These are phyloP conservation scores for Serendipita sp. DNA, from an alignment of 768 basidiomycete genomes.

Conservation along the genomic window DNA sequence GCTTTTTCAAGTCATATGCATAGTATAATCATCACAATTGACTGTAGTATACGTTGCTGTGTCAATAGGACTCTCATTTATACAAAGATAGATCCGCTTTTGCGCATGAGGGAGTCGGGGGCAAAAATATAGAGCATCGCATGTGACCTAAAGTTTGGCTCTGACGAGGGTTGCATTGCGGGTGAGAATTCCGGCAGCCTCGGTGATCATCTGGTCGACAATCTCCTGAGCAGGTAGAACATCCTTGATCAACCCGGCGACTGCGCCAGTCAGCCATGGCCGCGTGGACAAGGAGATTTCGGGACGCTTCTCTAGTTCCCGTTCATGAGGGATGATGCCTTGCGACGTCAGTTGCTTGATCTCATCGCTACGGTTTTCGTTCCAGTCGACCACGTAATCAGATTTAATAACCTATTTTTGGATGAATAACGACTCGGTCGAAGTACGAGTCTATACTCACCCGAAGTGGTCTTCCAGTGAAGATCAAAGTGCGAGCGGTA, in stretches of 20 bases:
- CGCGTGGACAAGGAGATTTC: constrained; percentile 53
- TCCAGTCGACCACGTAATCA: constrained; percentile 26
- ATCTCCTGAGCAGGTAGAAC: constrained; percentile 70
- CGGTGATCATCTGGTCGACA: constrained; percentile 65
- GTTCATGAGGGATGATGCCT: constrained; percentile 62
- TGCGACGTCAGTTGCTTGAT: constrained; percentile 67
- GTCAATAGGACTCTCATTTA: not conserved
- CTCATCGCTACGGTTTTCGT: constrained; percentile 59
- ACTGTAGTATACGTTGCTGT: constrained; percentile 4
- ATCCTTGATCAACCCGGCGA: constrained; percentile 42
- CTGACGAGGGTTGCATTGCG: constrained; percentile 24
- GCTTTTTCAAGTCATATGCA: no score
- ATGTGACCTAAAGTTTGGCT: constrained; percentile 35
- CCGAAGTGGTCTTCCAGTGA: constrained; percentile 75
- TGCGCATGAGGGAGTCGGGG: not conserved
- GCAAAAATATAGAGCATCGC: not conserved
- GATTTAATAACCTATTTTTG: not conserved
- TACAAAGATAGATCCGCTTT: not conserved
- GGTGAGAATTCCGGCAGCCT: constrained; percentile 43
- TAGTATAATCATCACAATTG: not conserved
- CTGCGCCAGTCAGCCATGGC: constrained; percentile 73
- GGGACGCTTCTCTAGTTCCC: constrained; percentile 63
- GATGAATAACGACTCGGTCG: constrained; percentile 46
- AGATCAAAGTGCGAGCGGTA: constrained; percentile 70
- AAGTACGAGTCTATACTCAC: constrained; percentile 72